Conservation (phyloP, 345 rosid species). For the Pistacia integerrima region DNA sequence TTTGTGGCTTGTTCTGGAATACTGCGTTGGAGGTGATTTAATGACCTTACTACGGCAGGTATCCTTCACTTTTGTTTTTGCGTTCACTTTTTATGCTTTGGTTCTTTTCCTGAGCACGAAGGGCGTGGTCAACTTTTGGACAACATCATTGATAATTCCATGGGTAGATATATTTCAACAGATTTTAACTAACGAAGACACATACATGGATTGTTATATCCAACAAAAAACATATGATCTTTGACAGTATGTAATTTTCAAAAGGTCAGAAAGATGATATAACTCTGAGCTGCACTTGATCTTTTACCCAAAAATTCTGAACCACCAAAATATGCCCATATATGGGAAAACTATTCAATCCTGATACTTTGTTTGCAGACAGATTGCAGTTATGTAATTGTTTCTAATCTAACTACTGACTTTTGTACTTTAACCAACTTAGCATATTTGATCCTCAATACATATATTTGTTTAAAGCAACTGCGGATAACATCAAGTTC, state of each 20-base stretch:
- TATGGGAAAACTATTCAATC: neutral
- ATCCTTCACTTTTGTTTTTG: slow-evolving; percentile 13
- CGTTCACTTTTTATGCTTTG: neutral
- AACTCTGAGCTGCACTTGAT: neutral
- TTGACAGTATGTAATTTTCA: neutral
- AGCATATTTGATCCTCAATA: neutral
- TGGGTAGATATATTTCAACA: neutral
- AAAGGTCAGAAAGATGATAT: neutral
- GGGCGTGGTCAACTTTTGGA: neutral
- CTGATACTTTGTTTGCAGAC: neutral
- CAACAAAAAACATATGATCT: neutral
- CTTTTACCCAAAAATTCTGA: neutral
- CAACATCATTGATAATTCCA: neutral
- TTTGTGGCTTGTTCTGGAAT: slow-evolving; percentile 97
- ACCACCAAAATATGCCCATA: neutral
- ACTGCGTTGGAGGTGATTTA: slow-evolving; percentile 95
- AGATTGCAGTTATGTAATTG: neutral
- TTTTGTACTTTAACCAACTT: neutral
- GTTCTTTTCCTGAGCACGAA: neutral
- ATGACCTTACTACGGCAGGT: slow-evolving; percentile 88
- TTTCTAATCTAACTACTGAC: neutral
- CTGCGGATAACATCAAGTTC: neutral
- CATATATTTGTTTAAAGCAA: neutral
- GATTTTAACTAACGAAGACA: neutral
- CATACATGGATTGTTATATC: neutral